Base-by-base conservation (phyloP, 176 grass and related monocot species). In the Oryza rufipogon region DNA sequence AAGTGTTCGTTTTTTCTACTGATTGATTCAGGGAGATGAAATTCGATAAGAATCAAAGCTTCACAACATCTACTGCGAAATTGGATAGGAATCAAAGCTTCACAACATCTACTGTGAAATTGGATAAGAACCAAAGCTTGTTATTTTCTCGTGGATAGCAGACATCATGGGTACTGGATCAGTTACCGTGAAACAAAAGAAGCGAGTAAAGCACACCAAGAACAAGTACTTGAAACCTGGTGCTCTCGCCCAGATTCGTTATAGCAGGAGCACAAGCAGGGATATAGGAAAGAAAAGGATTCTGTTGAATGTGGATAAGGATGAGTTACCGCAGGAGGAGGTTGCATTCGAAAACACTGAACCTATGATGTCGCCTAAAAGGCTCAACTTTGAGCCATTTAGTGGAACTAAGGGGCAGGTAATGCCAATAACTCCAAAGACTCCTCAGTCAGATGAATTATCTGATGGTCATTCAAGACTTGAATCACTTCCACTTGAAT, bases 401-500 rank as follows among this genome's bases (percentile, higher is more conserved):
- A 79, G 66, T 78, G 82, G 69, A 14, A 79, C 32, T 44, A 91
- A 88, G 69, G 83, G 32, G 2, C 81, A 60, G 32, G 73, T 83
- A 66, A 70, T 91, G 69, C 91, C 91, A 16, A 89, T 49, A 88
- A 89, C 91, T 46, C 89, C 95, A 0, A 95, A 17, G 71, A 90
- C 85, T 71, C 90, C 90, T 81, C 64, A 90, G 78, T 70, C 81
- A 75, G 34, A 75, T 58, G 83, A 87, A 68, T 87, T 83, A 64
- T 91, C 78, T 83, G 85, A 83, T 52, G 86, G 83, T 36, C 56
- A 88, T 64, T 98, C 95, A 63, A 87, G 85, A 44, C 91, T 98
- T 77, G 96, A 95, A 92, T 87, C 91, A 71, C 92, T 98, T 84
- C 93, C 96, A 63, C 72, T 93, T 85, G 91, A 98, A 83, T 80